Conservation (phyloP, 2,329 filamentous ascomycete genomes). For the Colletotrichum euphorbiae region DNA sequence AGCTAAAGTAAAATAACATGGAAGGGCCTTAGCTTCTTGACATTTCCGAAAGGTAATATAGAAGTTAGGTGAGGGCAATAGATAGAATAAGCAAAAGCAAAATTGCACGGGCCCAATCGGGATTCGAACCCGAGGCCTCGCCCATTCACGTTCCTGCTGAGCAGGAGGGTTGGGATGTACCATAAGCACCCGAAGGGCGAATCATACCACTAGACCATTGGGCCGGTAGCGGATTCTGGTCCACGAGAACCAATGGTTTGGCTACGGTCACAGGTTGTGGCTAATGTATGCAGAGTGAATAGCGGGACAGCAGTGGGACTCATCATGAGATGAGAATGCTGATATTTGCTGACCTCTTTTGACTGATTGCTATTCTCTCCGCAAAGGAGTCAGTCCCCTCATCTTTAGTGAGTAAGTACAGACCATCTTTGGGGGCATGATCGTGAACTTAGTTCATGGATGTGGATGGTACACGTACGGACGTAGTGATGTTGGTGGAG, state of each 20-base stretch:
- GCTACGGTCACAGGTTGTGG: not conserved
- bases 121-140: constrained; percentile 33
- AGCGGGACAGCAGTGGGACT: constrained; percentile 10
- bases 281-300: not conserved
- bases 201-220: constrained; percentile 36
- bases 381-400: no score
- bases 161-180: constrained; percentile 12
- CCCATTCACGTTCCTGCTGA: constrained; percentile 8
- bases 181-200: constrained; percentile 33
- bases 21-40: no score
- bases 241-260: constrained; percentile 10
- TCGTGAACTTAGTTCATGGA: no score
- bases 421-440: no score
- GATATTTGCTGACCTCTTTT: not conserved
- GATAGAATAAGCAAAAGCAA: not conserved
- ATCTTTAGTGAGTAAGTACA: no score
- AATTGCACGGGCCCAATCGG: constrained; percentile 9
- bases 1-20: no score
- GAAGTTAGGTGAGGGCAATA: no score
- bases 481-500: no score
- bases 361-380: not conserved
- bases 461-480: no score
- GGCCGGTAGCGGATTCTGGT: constrained; percentile 12
- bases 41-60: no score
- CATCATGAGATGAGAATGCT: not conserved